Evolutionary conservation across 2,329 filamentous ascomycete species (phyloP).

Genomic region (Tolypocladium ovalisporum): DNA sequence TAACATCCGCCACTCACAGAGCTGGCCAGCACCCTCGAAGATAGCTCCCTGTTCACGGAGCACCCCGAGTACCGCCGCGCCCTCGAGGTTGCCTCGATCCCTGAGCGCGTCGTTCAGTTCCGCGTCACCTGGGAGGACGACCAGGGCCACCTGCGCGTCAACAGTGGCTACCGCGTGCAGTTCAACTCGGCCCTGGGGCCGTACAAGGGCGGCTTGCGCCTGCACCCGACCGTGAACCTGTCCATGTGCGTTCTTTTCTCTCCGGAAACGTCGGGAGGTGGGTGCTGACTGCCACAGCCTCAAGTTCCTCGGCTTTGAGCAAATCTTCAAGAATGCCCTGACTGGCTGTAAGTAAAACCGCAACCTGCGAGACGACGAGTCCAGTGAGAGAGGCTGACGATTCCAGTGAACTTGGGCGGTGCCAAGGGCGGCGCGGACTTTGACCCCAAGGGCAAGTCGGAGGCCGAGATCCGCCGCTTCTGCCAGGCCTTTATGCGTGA

Average conservation of each 20-base stretch:
- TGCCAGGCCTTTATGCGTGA: constrained; percentile 94
- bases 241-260: constrained; percentile 36
- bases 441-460: constrained; percentile 96
- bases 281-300: constrained; percentile 32
- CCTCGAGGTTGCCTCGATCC: constrained; percentile 76
- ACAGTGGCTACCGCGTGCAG: constrained; percentile 92
- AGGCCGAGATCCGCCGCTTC: constrained; percentile 96
- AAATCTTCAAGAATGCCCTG: constrained; percentile 99
- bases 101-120: constrained; percentile 95
- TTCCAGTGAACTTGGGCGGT: constrained; percentile 64
- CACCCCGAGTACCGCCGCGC: constrained; percentile 91
- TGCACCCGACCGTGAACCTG: constrained; percentile 82
- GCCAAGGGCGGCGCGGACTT: constrained; percentile 98
- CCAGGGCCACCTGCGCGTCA: constrained; percentile 78
- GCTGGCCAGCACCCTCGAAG: constrained; percentile 88
- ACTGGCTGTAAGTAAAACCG: constrained; percentile 62
- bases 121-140: constrained; percentile 96
- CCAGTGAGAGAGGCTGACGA: not conserved
- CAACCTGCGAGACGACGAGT: not conserved
- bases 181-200: constrained; percentile 97
- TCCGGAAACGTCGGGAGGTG: too few species aligned
- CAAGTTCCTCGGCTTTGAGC: constrained; percentile 98
- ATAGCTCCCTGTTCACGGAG: constrained; percentile 85
- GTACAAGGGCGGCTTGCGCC: constrained; percentile 94
- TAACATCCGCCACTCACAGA: constrained; percentile 40